Percentiles rank a stretch among this genome's conserved stretches.
These are phyloP conservation scores for Salmacisia buchloeana DNA, from an alignment of 1,284 basidiomycete genomes.

Conservation along the genomic window DNA sequence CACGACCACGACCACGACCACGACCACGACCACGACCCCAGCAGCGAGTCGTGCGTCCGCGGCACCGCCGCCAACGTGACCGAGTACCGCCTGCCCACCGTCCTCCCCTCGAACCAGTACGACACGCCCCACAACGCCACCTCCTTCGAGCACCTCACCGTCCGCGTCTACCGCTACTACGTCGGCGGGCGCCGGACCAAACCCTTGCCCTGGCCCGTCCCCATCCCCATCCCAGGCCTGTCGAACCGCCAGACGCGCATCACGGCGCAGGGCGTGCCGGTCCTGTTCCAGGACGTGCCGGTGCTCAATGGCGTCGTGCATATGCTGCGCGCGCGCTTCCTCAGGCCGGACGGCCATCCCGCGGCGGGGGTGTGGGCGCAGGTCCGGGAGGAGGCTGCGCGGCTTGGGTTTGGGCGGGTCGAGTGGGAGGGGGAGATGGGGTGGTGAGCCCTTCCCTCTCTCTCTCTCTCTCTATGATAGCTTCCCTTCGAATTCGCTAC, in stretches of 20 bases:
- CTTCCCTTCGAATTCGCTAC: too few relatives aligned
- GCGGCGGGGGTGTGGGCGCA: slow-evolving; percentile 28
- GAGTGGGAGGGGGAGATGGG: slow-evolving; percentile 20
- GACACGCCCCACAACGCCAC: background rate
- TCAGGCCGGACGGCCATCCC: slow-evolving; percentile 29
- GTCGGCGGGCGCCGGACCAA: too few relatives aligned
- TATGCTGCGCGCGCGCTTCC: slow-evolving; percentile 49
- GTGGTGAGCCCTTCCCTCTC: too few relatives aligned
- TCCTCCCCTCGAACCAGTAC: slow-evolving; percentile 26
- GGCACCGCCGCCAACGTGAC: slow-evolving; percentile 26
- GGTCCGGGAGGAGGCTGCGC: slow-evolving; percentile 17
- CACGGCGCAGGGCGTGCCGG: slow-evolving; percentile 58
- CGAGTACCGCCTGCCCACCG: slow-evolving; percentile 29
- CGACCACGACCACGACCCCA: background rate
- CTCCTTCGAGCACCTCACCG: slow-evolving; percentile 26
- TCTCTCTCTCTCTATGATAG: too few relatives aligned
- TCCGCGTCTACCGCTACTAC: slow-evolving; percentile 34
- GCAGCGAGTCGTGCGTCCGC: background rate
- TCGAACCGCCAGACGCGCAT: slow-evolving; percentile 53
- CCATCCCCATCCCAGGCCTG: background rate
- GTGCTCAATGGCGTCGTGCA: slow-evolving; percentile 64
- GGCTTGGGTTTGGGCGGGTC: slow-evolving; percentile 23
- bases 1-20: too few relatives aligned
- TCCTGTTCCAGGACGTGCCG: slow-evolving; percentile 58
- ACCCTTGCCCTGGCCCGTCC: slow-evolving; percentile 48